Conservation (phyloP, 1,139 yeast species). For the Zhuliangozyma blackwelliae region DNA sequence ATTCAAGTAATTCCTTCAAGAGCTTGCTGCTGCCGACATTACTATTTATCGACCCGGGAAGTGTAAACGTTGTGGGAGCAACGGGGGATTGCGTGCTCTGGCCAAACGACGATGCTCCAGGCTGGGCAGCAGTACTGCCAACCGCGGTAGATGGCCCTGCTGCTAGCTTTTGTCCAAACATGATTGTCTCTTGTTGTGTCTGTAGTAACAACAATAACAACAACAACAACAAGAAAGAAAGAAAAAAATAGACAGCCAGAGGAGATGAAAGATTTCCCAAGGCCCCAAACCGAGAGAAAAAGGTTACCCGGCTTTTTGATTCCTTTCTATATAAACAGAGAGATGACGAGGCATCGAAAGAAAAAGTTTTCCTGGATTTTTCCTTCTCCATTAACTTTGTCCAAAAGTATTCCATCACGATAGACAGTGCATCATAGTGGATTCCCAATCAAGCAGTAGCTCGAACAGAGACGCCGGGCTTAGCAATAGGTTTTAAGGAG, state of each 20-base stretch:
- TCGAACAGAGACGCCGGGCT: too few species aligned
- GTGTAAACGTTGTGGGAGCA: constrained; percentile 6
- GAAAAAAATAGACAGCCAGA: too few species aligned
- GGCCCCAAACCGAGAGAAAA: too few species aligned
- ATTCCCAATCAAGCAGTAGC: constrained; percentile 4
- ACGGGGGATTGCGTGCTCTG: neutral
- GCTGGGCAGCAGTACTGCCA: too few species aligned
- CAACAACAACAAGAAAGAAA: too few species aligned
- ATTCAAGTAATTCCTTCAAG: constrained; percentile 63
- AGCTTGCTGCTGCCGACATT: constrained; percentile 10
- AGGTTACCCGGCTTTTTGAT: too few species aligned
- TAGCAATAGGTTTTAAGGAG: neutral
- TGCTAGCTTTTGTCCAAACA: constrained; percentile 14
- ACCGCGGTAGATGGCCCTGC: constrained; percentile 9
- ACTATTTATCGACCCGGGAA: constrained; percentile 7
- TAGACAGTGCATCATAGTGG: constrained; percentile 48
- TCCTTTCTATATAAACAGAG: too few species aligned
- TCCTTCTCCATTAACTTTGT: constrained; percentile 38
- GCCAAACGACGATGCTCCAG: constrained; percentile 1
- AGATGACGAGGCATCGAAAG: too few species aligned
- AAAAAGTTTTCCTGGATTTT: too few species aligned
- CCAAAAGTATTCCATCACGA: constrained; percentile 51
- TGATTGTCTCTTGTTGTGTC: neutral
- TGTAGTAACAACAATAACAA: too few species aligned
- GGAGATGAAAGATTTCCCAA: too few species aligned